Percentiles rank a stretch among this genome's conserved stretches.
Evolutionary conservation across 2,329 filamentous ascomycete species (phyloP).

Genomic region (Sclerotinia trifoliorum): DNA sequence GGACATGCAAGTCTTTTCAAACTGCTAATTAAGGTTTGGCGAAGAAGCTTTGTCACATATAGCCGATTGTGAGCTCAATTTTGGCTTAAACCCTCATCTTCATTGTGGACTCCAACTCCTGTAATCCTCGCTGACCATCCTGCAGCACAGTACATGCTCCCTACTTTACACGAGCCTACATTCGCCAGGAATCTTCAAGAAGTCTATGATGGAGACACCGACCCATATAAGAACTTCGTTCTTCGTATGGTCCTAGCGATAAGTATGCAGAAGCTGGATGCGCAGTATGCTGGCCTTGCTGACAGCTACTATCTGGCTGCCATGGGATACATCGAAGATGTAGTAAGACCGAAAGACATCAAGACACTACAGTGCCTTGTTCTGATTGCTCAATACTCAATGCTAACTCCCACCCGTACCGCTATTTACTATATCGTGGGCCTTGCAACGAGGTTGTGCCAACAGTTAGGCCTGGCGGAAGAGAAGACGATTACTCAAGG

Average conservation of each 20-base stretch:
- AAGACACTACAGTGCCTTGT: conserved; percentile 87
- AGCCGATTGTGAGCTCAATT: conserved; percentile 16
- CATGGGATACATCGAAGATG: conserved; percentile 76
- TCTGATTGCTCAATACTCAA: conserved; percentile 85
- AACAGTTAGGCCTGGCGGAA: conserved; percentile 82
- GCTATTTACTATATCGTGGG: conserved; percentile 93
- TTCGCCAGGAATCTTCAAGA: conserved; percentile 75
- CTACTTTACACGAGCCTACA: conserved; percentile 78
- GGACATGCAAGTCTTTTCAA: conserved; percentile 7
- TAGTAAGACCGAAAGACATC: conserved; percentile 84
- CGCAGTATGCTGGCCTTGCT: conserved; percentile 86
- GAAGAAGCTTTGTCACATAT: conserved; percentile 16
- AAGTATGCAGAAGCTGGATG: conserved; percentile 87
- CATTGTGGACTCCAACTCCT: conserved; percentile 9
- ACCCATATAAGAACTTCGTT: conserved; percentile 84
- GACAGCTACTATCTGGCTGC: conserved; percentile 94
- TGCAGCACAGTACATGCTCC: conserved; percentile 82
- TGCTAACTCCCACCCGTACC: conserved; percentile 86
- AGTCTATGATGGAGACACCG: conserved; percentile 72
- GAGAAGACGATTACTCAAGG: conserved; percentile 79
- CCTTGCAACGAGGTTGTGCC: conserved; percentile 80
- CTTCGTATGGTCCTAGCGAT: conserved; percentile 91
- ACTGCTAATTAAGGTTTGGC: conserved; percentile 14
- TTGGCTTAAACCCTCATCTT: conserved; percentile 16
- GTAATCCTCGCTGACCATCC: conserved; percentile 24